Base-by-base conservation (phyloP, 1,139 yeast species). In the Candida tropicalis region DNA sequence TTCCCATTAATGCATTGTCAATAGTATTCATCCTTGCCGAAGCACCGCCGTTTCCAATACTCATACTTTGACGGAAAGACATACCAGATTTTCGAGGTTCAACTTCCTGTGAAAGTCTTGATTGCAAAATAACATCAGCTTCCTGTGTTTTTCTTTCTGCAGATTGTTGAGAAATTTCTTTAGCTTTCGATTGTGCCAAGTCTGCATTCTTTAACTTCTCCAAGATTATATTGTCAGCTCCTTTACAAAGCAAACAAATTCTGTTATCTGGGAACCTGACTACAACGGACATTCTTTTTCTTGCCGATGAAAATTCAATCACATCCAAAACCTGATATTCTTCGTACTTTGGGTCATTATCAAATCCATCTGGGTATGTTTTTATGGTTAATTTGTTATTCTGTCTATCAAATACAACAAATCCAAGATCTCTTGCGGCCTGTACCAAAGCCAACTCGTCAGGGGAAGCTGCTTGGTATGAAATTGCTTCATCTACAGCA, bases 341-440 rank as follows among this genome's bases (percentile, higher is more conserved):
- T 52, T 90, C 96, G 38, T 75, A 73, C 10, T 71, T 73, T 0
- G 95, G 83, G 0, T 74, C 78, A 4, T 64, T 59, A 5, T 82
- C 86, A 60, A 88, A 82, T 0, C 98, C 98, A 41, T 82, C 56
- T 0, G 98, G 97, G 58, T 84, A 93, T 0, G 91, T 81, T 52
- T 91, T 83, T 13, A 95, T 65, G 0, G 83, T 78, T 37, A 93
- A 62, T 1, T 66, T 62, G 44, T 75, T 77, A 39, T 81, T 79
- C 46, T 79, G 79, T 44, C 88, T 79, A 47, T 88, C 90, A 48
- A 73, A 76, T 7, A 90, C 85, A 22, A 91, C 83, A 60, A 73
- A 95, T 0, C 99, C 99, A 70, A 93, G 73, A 59, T 93, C 99
- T 52, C 96, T 75, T 0, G 99, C 99, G 1, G 98, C 99, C 45